Evolutionary conservation across 1,284 basidiomycete genomes (phyloP).

Genomic region (Serendipita sp.): DNA sequence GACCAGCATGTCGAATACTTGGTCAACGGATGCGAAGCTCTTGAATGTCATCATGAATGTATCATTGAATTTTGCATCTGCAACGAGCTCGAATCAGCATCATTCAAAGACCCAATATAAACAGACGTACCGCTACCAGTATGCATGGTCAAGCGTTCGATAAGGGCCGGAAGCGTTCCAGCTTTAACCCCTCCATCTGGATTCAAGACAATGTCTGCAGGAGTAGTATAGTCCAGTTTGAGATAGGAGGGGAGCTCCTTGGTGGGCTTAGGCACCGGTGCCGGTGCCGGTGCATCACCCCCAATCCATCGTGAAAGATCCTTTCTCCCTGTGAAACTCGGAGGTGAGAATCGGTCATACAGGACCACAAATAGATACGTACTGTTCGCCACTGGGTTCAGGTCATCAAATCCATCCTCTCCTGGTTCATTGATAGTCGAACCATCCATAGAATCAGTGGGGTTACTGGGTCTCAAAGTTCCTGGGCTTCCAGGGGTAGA

Average conservation of each 20-base stretch:
- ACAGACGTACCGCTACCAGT: conserved; percentile 53
- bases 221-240: conserved; percentile 54
- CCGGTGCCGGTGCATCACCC: too few relatives aligned
- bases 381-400: background rate
- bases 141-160: conserved; percentile 85
- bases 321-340: too few relatives aligned
- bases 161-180: conserved; percentile 72
- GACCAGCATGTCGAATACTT: conserved; percentile 76
- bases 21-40: conserved; percentile 79
- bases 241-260: conserved; percentile 74
- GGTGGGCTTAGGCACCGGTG: conserved; percentile 10
- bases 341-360: too few relatives aligned
- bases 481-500: too few relatives aligned
- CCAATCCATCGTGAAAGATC: too few relatives aligned
- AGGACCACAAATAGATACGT: too few relatives aligned
- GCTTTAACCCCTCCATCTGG: conserved; percentile 73
- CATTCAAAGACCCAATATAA: conserved; percentile 9
- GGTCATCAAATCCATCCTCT: background rate
- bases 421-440: too few relatives aligned
- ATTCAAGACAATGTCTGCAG: conserved; percentile 72
- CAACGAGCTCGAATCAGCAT: conserved; percentile 8
- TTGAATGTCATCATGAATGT: conserved; percentile 97
- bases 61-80: conserved; percentile 74
- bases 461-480: too few relatives aligned
- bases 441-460: too few relatives aligned